Base-by-base conservation (phyloP, 1,284 basidiomycete species). In the Rhodotorula sp. region DNA sequence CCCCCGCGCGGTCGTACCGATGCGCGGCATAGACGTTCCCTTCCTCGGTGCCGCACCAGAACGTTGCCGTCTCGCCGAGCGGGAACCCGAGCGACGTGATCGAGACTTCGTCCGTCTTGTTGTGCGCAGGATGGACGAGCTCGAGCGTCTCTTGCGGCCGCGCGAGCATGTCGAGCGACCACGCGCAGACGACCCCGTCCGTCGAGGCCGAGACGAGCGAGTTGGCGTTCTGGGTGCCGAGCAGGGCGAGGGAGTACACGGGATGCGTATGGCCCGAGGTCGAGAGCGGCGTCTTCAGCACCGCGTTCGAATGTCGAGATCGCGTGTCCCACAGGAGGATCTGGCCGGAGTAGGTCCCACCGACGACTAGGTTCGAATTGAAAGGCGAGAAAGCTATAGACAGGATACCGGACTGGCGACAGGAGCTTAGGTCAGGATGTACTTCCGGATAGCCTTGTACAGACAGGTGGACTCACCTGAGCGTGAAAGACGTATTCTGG, bases 281-380 rank as follows among this genome's bases (percentile, higher is more conserved):
- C 10, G 93, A 95, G 58, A 99, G 83, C 0, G 97, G 97, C 7
- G 95, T 97, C 83, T 98, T 99, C 70, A 98, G 85, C 1, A 98
- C 93, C 0, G 97, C 95, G 8, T 97, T 83, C 79, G 95, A 92
- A 28, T 77, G 74, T 78, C 95, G 94, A 1, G 94, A 92, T 59
- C 95, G 88, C n/a, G 95, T 98, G 80, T 99, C 95, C 97, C 97
- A 99, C 2, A 99, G 85, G 52, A 99, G 83, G 67, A 99, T 95
- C 83, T 99, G 97, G 14, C 97, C 97, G 43, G 93, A 95, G 80
- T 99, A 98, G 18, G 95, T 97, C 18, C 97, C 97, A 64, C 97
- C 97, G 76, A 98, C 95, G 56, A 99, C 87, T 14, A 99, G 87
- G 77, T 97, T 98, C 1, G 97, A 92, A 81, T 99, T 95, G 82